Evolutionary conservation across 371 early-diverging fungal species (phyloP), one percentile per base, ranked within the genome.

Genomic region (Smittium culicis): DNA sequence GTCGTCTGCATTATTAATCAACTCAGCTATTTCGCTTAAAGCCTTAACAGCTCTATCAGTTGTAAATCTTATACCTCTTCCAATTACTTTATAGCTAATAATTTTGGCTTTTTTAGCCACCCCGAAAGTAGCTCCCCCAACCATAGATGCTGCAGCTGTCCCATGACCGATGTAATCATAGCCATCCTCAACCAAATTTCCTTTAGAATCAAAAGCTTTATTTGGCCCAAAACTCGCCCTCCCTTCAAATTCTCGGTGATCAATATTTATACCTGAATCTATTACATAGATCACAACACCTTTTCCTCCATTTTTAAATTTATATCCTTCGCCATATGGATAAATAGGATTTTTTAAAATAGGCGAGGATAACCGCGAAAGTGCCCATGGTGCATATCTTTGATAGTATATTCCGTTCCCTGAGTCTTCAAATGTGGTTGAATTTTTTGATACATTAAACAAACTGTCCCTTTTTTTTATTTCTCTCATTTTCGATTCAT

Each of bases 241-340:
- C 60, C 94, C 94, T 70, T 86, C 88, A 75, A 95, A 90, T 69
- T 96, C 95, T 29, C 76, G 82, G 71, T 96, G 96, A 2, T 83
- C 73, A 28, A 83, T 73, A 70, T 88, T 89, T 70, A 96, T 79
- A 68, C 97, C 94, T 5, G 96, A 93, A 78, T 96, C 97, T 54
- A 96, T 83, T 31, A 95, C 88, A 78, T 89, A 95, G 54, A 89
- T 93, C 25, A 84, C 86, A 71, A 90, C 85, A 61, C 85, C 90
- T 8, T 85, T 81, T 30, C 98, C 98, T 66, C 11, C 5, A 20
- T 45, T 45, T 11, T 5, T 5, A 45, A 5, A 11, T 11, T 11
- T 20, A 45, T 11, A 45, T 11, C 45, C 45, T 45, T 20, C 20
- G 5, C 45, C 45, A 20, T 20, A 5, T 5, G 5, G 5, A 45